A percentile compares a stretch with the other conserved stretches of the same genome.
phyloP scores from a whole-genome alignment of 2,329 filamentous ascomycete species.

The Curvularia spicifera region DNA sequence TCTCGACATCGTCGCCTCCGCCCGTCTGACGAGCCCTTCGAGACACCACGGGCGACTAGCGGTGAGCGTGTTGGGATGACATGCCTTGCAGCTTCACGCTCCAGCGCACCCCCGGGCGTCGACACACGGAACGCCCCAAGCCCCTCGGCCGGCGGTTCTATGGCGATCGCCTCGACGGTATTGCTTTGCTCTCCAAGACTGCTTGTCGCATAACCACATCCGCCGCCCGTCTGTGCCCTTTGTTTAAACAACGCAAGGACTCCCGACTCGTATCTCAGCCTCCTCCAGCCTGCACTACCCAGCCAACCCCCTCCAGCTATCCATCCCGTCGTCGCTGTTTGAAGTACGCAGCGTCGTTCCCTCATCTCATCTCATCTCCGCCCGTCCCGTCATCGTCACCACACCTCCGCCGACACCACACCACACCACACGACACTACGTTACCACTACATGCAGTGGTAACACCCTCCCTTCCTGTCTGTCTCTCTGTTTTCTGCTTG shows the following conservation, averaged over 20 bases:
- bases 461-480: constrained; percentile 33
- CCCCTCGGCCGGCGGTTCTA: constrained; percentile 31
- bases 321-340: constrained; percentile 4
- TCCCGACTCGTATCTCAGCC: constrained; percentile 34
- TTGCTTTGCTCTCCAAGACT: constrained; percentile 28
- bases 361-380: background rate
- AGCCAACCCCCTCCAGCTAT: constrained; percentile 33
- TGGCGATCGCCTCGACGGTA: constrained; percentile 37
- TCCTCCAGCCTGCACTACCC: constrained; percentile 30
- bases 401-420: constrained; percentile 19
- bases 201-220: constrained; percentile 28
- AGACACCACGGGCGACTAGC: constrained; percentile 32
- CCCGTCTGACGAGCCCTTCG: constrained; percentile 28
- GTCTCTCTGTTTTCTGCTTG: constrained; percentile 42
- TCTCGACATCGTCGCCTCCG: constrained; percentile 22
- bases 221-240: constrained; percentile 27
- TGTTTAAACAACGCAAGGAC: constrained; percentile 47
- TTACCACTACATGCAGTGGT: constrained; percentile 37
- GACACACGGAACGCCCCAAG: constrained; percentile 28
- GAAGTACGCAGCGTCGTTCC: no score
- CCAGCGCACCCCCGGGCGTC: constrained; percentile 16
- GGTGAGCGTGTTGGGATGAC: constrained; percentile 39
- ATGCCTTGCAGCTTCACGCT: constrained; percentile 41
- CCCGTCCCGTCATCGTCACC: background rate
- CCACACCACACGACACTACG: constrained; percentile 23